Evolutionary conservation across 1,284 basidiomycete species (phyloP).

Genomic region (Heterobasidion occidentale): DNA sequence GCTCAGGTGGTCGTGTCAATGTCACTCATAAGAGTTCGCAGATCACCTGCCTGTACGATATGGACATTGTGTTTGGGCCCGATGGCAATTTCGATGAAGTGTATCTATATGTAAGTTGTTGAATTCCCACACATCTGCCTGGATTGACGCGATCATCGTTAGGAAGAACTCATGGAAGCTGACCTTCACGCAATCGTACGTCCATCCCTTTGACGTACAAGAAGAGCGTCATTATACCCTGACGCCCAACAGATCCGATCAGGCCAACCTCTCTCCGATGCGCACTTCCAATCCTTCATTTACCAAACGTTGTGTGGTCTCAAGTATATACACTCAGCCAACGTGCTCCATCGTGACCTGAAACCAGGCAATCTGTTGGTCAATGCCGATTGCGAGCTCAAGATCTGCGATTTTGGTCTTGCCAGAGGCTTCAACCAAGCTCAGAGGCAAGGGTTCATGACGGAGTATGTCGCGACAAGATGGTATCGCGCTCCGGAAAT

Average conservation of each 20-base stretch:
- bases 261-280: conserved; percentile 95
- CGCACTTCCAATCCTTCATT: conserved; percentile 97
- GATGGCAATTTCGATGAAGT: conserved; percentile 92
- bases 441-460: conserved; percentile 94
- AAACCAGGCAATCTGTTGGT: conserved; percentile 96
- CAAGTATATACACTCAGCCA: conserved; percentile 98
- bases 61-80: conserved; percentile 91
- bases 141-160: conserved; percentile 3
- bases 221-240: neutral
- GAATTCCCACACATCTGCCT: neutral
- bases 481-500: conserved; percentile 98
- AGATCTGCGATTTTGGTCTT: conserved; percentile 98
- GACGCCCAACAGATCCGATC: conserved; percentile 74
- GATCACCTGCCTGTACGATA: conserved; percentile 93
- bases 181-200: conserved; percentile 96
- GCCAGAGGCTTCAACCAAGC: conserved; percentile 87
- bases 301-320: conserved; percentile 98
- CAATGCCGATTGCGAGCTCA: conserved; percentile 96
- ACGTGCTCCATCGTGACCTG: conserved; percentile 95
- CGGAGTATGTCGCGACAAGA: conserved; percentile 95
- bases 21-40: conserved; percentile 19
- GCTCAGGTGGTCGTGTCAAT: neutral
- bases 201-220: conserved; percentile 2
- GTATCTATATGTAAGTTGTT: conserved; percentile 74
- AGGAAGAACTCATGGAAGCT: conserved; percentile 99